Percentiles rank a stretch among this genome's conserved stretches.
phyloP scores from a whole-genome alignment of 1,139 yeast species.

The Geotrichum cucujoidarum region DNA sequence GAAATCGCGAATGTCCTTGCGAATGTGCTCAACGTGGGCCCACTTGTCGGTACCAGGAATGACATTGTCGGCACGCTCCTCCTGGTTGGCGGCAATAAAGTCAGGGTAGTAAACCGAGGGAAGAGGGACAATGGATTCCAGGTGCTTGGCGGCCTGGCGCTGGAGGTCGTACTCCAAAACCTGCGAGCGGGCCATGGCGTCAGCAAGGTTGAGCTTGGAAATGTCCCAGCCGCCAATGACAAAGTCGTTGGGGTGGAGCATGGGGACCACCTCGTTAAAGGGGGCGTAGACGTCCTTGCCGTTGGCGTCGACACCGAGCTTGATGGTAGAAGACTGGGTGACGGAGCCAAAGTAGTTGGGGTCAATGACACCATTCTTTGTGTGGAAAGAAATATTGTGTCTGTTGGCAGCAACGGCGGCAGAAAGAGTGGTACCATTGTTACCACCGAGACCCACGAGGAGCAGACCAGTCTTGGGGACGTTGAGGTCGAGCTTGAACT shows the following conservation, averaged over 20 bases:
- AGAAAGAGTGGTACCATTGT: slow-evolving; percentile 88
- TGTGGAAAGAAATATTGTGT: slow-evolving; percentile 69
- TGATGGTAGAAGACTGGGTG: slow-evolving; percentile 86
- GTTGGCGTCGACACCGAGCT: slow-evolving; percentile 74
- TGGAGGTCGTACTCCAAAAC: slow-evolving; percentile 85
- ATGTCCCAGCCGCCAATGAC: slow-evolving; percentile 96
- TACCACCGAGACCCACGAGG: slow-evolving; percentile 95
- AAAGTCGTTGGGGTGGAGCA: slow-evolving; percentile 85
- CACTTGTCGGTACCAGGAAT: slow-evolving; percentile 71
- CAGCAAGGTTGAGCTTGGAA: slow-evolving; percentile 60
- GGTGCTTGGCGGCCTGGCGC: slow-evolving; percentile 62
- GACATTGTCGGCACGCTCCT: slow-evolving; percentile 84
- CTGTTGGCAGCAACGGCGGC: slow-evolving; percentile 85
- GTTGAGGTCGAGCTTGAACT: slow-evolving; percentile 77
- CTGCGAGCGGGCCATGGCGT: slow-evolving; percentile 80
- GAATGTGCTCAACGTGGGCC: slow-evolving; percentile 83
- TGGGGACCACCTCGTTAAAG: slow-evolving; percentile 81
- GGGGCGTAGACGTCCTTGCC: slow-evolving; percentile 93
- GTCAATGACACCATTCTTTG: slow-evolving; percentile 71
- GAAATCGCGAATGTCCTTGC: slow-evolving; percentile 77
- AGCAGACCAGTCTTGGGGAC: slow-evolving; percentile 84
- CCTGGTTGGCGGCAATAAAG: slow-evolving; percentile 93
- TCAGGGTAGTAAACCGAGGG: slow-evolving; percentile 92
- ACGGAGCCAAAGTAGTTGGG: slow-evolving; percentile 96
- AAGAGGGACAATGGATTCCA: slow-evolving; percentile 64